Evolutionary conservation across 805 yeast genomes (phyloP), one percentile per base, ranked within the genome.

Genomic region (Scheffersomyces coipomensis): DNA sequence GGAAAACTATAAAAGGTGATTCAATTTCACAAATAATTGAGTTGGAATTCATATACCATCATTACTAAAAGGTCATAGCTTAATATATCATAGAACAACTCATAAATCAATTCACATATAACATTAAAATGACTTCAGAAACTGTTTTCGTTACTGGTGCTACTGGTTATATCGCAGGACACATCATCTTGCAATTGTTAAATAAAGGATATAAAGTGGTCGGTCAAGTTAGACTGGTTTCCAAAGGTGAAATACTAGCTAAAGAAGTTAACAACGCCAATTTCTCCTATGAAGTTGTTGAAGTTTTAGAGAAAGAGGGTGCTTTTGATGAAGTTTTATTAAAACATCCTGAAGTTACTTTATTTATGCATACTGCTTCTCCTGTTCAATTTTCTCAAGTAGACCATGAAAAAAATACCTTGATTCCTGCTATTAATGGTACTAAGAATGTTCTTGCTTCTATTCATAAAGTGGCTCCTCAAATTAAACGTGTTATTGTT

Each of bases 111-210:
- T n/a, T n/a, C n/a, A n/a, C n/a, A n/a, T n/a, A n/a, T n/a, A n/a
- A n/a, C n/a, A n/a, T n/a, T n/a, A n/a, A n/a, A n/a, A n/a, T n/a
- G n/a, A n/a, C n/a, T n/a, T n/a, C n/a, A n/a, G n/a, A n/a, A n/a
- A 46, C 43, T 11, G 75, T 73, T 25, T 66, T 75, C 35, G 70
- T 77, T 29, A 62, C 81, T 4, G 83, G 83, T 19, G 79, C 78
- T 18, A 62, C 75, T 7, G 83, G 83, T 10, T 78, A 62, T 49
- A 67, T 78, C 40, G 82, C 82, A 26, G 71, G 65, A 45, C 78
- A 76, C 47, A 58, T 76, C 13, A 60, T 76, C 35, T 58, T 62
- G 26, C 52, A 52, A 16, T 64, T 78, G 35, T 45, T 78, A 24
- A 50, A 53, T 4, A 57, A 63, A 13, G 64, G 62, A 6, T 75